Conservation (phyloP, 192 early-diverging fungal species). For the Chytriomyces sp. region DNA sequence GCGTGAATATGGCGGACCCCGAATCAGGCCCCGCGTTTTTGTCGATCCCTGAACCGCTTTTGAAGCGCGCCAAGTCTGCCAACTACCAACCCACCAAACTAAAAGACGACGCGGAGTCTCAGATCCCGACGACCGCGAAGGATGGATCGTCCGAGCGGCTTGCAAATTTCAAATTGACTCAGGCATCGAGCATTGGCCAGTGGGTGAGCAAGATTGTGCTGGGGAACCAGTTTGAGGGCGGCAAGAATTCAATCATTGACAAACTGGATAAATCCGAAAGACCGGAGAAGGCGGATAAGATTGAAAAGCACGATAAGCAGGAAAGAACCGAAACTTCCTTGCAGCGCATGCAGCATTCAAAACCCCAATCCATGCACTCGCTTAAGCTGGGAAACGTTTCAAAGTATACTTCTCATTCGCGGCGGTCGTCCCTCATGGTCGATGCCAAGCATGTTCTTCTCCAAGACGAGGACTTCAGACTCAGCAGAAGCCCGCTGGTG, state of each 20-base stretch:
- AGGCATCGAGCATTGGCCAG: slow-evolving; percentile 16
- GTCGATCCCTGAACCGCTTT: too few relatives aligned
- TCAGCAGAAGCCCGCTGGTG: slow-evolving; percentile 7
- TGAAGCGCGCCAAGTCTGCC: slow-evolving; percentile 14
- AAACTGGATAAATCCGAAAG: background rate
- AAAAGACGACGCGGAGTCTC: background rate
- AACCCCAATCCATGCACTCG: background rate
- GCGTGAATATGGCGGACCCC: too few relatives aligned
- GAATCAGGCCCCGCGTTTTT: too few relatives aligned
- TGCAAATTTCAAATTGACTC: background rate
- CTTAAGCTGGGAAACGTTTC: background rate
- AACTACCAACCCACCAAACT: background rate
- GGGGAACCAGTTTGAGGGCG: background rate
- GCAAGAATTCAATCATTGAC: background rate
- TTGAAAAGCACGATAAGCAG: background rate
- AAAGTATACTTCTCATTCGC: background rate
- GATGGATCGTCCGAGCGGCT: background rate
- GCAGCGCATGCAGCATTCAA: background rate
- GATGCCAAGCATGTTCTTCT: background rate
- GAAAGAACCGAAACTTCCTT: background rate
- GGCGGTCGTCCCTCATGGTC: background rate
- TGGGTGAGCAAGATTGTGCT: slow-evolving; percentile 22
- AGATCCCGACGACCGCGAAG: too few relatives aligned
- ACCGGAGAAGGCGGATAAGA: background rate
- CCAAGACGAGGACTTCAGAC: background rate